Percentiles rank a stretch among this genome's conserved stretches.
These are phyloP conservation scores for Amborella trichopoda DNA, from an alignment of 164 flowering plant species.

Conservation along the genomic window DNA sequence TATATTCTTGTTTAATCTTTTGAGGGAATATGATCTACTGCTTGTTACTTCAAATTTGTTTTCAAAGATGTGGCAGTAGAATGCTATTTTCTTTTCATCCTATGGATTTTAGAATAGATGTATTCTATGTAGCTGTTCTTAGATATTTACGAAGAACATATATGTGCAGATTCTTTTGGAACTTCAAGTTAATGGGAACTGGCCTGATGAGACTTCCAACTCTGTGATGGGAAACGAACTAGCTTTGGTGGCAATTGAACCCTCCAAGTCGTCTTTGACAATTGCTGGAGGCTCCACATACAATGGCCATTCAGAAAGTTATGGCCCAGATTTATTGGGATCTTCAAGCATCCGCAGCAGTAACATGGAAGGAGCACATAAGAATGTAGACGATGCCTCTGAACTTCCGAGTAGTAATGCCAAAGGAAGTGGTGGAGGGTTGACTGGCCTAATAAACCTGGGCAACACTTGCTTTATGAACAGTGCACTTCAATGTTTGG, in stretches of 20 bases:
- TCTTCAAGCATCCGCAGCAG: too few relatives aligned
- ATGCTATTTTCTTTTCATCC: too few relatives aligned
- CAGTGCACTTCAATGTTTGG: conserved; percentile 94
- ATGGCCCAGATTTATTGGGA: conserved; percentile 23
- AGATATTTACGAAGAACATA: too few relatives aligned
- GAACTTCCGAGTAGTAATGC: conserved; percentile 22
- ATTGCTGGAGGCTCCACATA: conserved; percentile 79
- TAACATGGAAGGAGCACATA: conserved; percentile 22
- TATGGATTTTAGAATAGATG: too few relatives aligned
- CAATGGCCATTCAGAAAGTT: conserved; percentile 49
- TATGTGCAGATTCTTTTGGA: conserved; percentile 79
- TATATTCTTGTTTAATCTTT: too few relatives aligned
- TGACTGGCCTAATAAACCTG: conserved; percentile 90
- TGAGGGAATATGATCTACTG: too few relatives aligned
- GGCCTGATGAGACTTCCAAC: conserved; percentile 4
- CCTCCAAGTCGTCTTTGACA: conserved; percentile 54
- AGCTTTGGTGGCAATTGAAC: conserved; percentile 71
- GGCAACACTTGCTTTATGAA: conserved; percentile 99
- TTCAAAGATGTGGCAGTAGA: too few relatives aligned
- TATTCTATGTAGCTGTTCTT: too few relatives aligned
- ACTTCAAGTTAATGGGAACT: conserved; percentile 29
- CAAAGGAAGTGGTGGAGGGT: conserved; percentile 34
- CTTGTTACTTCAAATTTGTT: too few relatives aligned
- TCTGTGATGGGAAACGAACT: conserved; percentile 47
- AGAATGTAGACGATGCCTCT: conserved; percentile 34